phyloP scores from a whole-genome alignment of 208 protist genomes.

The Trypanosoma scelopori region DNA sequence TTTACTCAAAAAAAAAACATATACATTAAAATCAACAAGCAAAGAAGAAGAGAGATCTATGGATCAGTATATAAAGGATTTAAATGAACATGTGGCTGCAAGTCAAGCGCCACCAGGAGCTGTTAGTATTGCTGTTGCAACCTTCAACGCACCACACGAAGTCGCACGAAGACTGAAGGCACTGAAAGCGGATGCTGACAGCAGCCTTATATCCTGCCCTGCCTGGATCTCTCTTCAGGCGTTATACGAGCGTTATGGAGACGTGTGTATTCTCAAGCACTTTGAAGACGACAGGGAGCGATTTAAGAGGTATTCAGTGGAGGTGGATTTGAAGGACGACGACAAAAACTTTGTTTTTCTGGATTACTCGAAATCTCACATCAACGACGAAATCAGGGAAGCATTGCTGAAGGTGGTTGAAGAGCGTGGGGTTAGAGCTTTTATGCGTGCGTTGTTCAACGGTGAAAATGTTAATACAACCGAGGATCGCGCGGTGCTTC shows the following conservation, averaged over 20 bases:
- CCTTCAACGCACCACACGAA: slow-evolving; percentile 66
- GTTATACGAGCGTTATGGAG: slow-evolving; percentile 69
- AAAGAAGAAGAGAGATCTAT: slow-evolving; percentile 17
- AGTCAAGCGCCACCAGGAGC: slow-evolving; percentile 32
- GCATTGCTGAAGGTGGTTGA: slow-evolving; percentile 86
- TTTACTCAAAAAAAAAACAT: background rate
- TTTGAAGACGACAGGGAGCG: slow-evolving; percentile 65
- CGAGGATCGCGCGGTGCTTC: slow-evolving; percentile 93
- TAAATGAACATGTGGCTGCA: slow-evolving; percentile 46
- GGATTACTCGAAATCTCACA: slow-evolving; percentile 96
- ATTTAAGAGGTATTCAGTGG: slow-evolving; percentile 67
- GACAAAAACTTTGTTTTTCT: slow-evolving; percentile 89
- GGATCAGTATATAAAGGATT: slow-evolving; percentile 46
- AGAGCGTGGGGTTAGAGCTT: slow-evolving; percentile 68
- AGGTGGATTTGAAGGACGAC: slow-evolving; percentile 51
- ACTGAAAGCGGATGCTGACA: slow-evolving; percentile 37
- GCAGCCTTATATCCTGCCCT: slow-evolving; percentile 37
- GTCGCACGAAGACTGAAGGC: slow-evolving; percentile 50
- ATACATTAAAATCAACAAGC: background rate
- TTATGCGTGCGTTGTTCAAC: slow-evolving; percentile 87
- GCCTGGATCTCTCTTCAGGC: slow-evolving; percentile 63
- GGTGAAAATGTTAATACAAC: slow-evolving; percentile 97
- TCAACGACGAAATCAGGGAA: slow-evolving; percentile 92
- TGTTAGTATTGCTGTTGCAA: slow-evolving; percentile 52
- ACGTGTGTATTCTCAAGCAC: slow-evolving; percentile 59